phyloP scores from a whole-genome alignment of 805 yeast genomes.

The Candida caryicola region DNA sequence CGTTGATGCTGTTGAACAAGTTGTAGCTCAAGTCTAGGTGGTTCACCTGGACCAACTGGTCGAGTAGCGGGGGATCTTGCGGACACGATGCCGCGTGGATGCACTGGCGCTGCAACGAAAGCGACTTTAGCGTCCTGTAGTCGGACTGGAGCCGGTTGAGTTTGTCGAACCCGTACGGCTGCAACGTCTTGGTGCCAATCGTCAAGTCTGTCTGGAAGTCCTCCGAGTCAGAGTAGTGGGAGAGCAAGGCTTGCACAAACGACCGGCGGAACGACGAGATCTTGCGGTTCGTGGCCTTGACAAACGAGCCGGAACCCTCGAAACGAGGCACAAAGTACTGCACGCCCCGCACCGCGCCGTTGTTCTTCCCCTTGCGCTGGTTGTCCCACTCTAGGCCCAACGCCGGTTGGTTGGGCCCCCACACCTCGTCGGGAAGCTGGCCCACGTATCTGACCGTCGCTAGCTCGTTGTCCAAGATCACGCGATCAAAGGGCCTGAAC shows the following conservation, averaged over 20 bases:
- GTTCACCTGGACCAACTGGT: conserved; percentile 5
- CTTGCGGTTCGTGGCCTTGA: conserved; percentile 43
- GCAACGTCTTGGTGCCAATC: conserved; percentile 57
- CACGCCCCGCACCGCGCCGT: conserved; percentile 55
- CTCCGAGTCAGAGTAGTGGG: conserved; percentile 40
- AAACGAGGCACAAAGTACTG: conserved; percentile 49
- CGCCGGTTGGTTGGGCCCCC: conserved; percentile 55
- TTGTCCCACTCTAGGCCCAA: conserved; percentile 89
- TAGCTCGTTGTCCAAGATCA: conserved; percentile 20
- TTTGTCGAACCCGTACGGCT: conserved; percentile 65
- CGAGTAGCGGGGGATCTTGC: not conserved
- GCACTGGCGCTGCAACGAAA: conserved; percentile 48
- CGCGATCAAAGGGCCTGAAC: not conserved
- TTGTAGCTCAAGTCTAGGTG: conserved; percentile 61
- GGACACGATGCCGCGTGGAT: conserved; percentile 18
- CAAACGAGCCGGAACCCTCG: conserved; percentile 58
- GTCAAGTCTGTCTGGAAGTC: conserved; percentile 26
- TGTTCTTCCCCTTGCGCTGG: conserved; percentile 63
- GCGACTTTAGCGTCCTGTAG: conserved; percentile 40
- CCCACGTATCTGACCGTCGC: conserved; percentile 59
- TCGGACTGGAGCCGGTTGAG: conserved; percentile 48
- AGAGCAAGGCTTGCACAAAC: conserved; percentile 50
- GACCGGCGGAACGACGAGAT: conserved; percentile 23
- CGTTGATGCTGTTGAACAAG: conserved; percentile 42
- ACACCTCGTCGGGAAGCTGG: conserved; percentile 21